Evolutionary conservation across 345 rosid species (phyloP), one percentile per base, ranked within the genome.

Genomic region (Heritiera littoralis): DNA sequence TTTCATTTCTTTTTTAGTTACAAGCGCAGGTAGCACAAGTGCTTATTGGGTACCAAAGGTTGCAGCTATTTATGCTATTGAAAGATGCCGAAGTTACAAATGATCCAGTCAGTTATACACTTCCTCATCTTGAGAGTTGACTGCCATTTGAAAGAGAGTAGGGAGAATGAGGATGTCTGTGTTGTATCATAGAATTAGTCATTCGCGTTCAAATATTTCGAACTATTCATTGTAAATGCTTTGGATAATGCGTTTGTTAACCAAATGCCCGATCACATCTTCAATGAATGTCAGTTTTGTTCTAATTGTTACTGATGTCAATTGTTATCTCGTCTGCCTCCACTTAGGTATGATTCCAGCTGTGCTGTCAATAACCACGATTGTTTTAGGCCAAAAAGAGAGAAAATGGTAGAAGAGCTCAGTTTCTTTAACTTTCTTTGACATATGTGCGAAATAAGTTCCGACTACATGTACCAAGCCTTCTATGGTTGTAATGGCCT

Each of bases 391-490:
- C 32, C 18, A 55, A 52, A 73, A 73, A 38, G 64, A 56, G n/a
- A n/a, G 14, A 40, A 20, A 74, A 35, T 38, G 77, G 40, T 41
- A 58, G 66, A 74, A 58, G 49, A 38, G 40, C 77, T 52, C 48
- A 54, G 17, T 74, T 74, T 74, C 81, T 86, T 78, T 65, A 81
- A 70, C 67, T 79, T 84, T 78, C 77, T 85, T 79, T 86, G 88
- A 81, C 86, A 89, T 87, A 80, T 79, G 79, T 66, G 78, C 78
- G 80, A 54, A 77, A 79, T 64, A 82, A 79, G 79, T 83, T 84
- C 86, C 83, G 83, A 56, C 90, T 83, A 81, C 85, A 82, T 82
- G 77, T 83, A 83, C 87, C 85, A 71, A 82, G 82, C 77, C 75
- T 86, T 82, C 87, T 85, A 83, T 84, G 78, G 68, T 76, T 85